Percentiles rank a stretch among this genome's conserved stretches.
Conservation (phyloP, 2,329 filamentous ascomycete species). For the Fusarium ambrosium region DNA sequence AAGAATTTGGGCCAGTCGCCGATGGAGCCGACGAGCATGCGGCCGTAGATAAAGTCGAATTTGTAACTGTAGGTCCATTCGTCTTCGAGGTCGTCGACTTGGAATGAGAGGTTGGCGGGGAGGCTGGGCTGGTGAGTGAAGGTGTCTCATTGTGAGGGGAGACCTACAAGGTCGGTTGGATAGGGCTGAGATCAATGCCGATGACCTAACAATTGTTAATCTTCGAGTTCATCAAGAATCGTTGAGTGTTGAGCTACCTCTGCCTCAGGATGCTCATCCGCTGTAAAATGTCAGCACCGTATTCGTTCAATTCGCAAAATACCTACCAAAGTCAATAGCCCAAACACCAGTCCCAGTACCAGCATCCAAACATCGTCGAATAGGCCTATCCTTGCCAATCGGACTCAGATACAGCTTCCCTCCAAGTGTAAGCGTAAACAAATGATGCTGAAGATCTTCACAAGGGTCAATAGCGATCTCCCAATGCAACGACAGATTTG, state of each 20-base stretch:
- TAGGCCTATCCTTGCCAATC: slow-evolving; percentile 31
- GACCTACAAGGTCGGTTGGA: slow-evolving; percentile 54
- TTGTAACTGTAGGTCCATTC: slow-evolving; percentile 55
- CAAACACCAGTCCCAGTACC: slow-evolving; percentile 64
- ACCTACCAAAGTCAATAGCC: slow-evolving; percentile 59
- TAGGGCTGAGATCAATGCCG: slow-evolving; percentile 59
- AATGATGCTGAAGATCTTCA: slow-evolving; percentile 54
- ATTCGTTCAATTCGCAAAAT: neutral
- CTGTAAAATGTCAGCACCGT: slow-evolving; percentile 29
- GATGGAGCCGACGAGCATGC: slow-evolving; percentile 56
- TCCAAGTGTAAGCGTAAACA: slow-evolving; percentile 51
- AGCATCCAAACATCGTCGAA: slow-evolving; percentile 57
- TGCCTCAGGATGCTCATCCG: slow-evolving; percentile 49
- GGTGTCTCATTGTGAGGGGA: neutral
- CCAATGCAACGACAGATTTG: neutral
- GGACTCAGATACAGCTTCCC: slow-evolving; percentile 50
- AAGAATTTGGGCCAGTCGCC: slow-evolving; percentile 54
- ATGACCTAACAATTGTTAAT: slow-evolving; percentile 44
- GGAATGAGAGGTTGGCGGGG: slow-evolving; percentile 64
- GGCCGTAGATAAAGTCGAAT: slow-evolving; percentile 59
- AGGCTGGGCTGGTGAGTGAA: slow-evolving; percentile 48
- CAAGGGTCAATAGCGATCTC: neutral
- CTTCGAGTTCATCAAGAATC: neutral
- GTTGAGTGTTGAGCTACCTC: slow-evolving; percentile 26
- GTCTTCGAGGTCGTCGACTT: slow-evolving; percentile 59